phyloP scores from a whole-genome alignment of 805 yeast species.

The Candida awuae region DNA sequence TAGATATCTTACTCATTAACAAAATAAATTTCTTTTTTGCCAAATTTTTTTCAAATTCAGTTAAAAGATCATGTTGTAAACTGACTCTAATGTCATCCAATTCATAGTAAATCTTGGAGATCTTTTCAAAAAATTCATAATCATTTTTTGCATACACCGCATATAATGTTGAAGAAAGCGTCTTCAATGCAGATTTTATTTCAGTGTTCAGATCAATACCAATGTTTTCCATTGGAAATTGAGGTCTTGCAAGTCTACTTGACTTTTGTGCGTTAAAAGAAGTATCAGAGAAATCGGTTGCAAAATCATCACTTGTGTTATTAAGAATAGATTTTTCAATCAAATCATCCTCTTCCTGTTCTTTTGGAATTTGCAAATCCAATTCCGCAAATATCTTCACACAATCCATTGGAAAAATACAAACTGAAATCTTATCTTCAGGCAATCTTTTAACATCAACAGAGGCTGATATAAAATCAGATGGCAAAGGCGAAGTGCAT shows the following conservation, averaged over 20 bases:
- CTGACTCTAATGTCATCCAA: conserved; percentile 53
- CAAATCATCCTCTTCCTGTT: background rate
- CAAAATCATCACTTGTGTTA: conserved; percentile 24
- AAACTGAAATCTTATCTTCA: conserved; percentile 43
- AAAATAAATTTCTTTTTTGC: conserved; percentile 46
- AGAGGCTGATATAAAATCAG: conserved; percentile 55
- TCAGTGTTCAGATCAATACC: conserved; percentile 45
- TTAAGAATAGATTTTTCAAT: conserved; percentile 9
- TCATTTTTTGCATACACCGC: conserved; percentile 67
- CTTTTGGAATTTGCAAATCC: conserved; percentile 8
- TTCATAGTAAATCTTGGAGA: conserved; percentile 44
- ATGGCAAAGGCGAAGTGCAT: conserved; percentile 59
- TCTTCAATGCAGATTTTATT: conserved; percentile 46
- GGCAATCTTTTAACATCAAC: conserved; percentile 58
- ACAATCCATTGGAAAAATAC: conserved; percentile 53
- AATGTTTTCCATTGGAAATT: conserved; percentile 43
- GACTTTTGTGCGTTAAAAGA: background rate
- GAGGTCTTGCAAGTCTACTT: conserved; percentile 33
- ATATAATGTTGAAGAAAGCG: conserved; percentile 56
- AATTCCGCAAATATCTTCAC: conserved; percentile 38
- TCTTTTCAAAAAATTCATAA: conserved; percentile 50
- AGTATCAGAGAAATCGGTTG: conserved; percentile 17
- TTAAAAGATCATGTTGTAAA: conserved; percentile 42
- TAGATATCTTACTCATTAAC: conserved; percentile 51
- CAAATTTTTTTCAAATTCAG: conserved; percentile 41